phyloP scores from a whole-genome alignment of 2,329 filamentous ascomycete genomes.

The Tolypocladium cylindrosporum region DNA sequence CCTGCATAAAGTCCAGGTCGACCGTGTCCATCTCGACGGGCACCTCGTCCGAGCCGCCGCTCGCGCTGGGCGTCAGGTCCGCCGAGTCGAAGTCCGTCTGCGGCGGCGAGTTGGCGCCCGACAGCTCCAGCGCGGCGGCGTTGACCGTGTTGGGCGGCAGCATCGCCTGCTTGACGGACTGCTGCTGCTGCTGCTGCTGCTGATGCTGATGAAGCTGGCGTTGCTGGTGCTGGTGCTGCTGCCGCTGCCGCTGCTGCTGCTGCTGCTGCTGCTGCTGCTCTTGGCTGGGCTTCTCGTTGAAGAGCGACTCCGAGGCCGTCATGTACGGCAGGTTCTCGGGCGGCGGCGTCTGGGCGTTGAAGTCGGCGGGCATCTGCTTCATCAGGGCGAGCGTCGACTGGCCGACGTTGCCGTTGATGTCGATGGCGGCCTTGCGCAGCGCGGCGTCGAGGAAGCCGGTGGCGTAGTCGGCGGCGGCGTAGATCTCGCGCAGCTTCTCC shows the following conservation, averaged over 20 bases:
- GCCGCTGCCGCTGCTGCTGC: not conserved
- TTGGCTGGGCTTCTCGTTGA: slow-evolving; percentile 20
- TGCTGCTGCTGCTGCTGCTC: slow-evolving; percentile 6
- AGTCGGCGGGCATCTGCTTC: slow-evolving; percentile 25
- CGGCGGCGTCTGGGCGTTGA: slow-evolving; percentile 39
- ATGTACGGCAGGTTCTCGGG: slow-evolving; percentile 38
- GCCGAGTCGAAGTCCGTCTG: slow-evolving; percentile 32
- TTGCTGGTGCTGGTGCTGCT: not conserved
- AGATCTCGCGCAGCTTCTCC: slow-evolving; percentile 77
- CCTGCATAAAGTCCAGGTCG: slow-evolving; percentile 36
- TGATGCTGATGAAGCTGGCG: not conserved
- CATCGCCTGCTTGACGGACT: slow-evolving; percentile 19
- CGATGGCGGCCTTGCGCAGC: slow-evolving; percentile 76
- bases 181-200: not conserved
- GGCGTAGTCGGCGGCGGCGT: slow-evolving; percentile 92
- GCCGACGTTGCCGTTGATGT: slow-evolving; percentile 38
- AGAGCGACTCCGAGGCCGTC: slow-evolving; percentile 29
- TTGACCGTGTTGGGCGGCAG: slow-evolving; percentile 28
- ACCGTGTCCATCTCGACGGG: slow-evolving; percentile 24
- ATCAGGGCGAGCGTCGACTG: slow-evolving; percentile 23
- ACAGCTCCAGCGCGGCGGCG: slow-evolving; percentile 23
- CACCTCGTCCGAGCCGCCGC: slow-evolving; percentile 30
- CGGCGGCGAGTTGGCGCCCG: slow-evolving; percentile 29
- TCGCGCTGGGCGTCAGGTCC: slow-evolving; percentile 34
- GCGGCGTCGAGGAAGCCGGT: slow-evolving; percentile 89